These are phyloP conservation scores for Venturia effusa DNA, from an alignment of 2,329 filamentous ascomycete genomes.

Conservation along the genomic window DNA sequence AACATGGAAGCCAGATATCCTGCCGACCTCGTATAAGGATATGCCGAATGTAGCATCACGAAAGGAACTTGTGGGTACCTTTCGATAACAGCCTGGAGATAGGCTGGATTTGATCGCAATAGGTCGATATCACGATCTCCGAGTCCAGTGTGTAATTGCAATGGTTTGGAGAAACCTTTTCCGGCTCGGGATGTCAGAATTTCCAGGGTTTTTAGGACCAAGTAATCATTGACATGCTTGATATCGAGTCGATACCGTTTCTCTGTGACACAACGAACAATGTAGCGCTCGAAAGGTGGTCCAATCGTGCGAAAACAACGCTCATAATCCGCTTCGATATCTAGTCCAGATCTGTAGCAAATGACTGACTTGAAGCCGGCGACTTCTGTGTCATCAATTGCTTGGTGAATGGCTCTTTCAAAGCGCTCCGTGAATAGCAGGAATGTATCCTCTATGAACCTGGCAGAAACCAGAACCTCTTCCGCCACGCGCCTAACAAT, in stretches of 20 bases:
- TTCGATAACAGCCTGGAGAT: constrained; percentile 63
- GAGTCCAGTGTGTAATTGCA: constrained; percentile 76
- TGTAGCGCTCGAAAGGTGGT: constrained; percentile 30
- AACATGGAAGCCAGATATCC: constrained; percentile 71
- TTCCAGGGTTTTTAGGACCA: constrained; percentile 54
- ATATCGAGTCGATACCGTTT: constrained; percentile 45
- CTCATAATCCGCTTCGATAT: constrained; percentile 41
- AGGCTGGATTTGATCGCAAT: constrained; percentile 59
- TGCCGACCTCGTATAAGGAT: constrained; percentile 69
- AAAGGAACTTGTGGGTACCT: constrained; percentile 60
- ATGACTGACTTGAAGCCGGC: constrained; percentile 76
- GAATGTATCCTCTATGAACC: constrained; percentile 28
- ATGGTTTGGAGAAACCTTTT: constrained; percentile 48
- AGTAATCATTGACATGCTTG: constrained; percentile 55
- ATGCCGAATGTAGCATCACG: constrained; percentile 68
- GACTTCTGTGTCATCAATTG: constrained; percentile 55
- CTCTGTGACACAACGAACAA: constrained; percentile 28
- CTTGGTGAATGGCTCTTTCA: constrained; percentile 40
- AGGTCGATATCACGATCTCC: constrained; percentile 71
- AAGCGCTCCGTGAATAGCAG: constrained; percentile 40
- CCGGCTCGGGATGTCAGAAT: constrained; percentile 39
- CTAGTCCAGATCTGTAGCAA: constrained; percentile 67
- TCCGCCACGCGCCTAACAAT: constrained; percentile 29
- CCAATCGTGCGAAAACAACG: constrained; percentile 25
- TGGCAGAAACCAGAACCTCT: constrained; percentile 22